Evolutionary conservation across 2,329 filamentous ascomycete genomes (phyloP).

Genomic region (Macrophomina tecta): DNA sequence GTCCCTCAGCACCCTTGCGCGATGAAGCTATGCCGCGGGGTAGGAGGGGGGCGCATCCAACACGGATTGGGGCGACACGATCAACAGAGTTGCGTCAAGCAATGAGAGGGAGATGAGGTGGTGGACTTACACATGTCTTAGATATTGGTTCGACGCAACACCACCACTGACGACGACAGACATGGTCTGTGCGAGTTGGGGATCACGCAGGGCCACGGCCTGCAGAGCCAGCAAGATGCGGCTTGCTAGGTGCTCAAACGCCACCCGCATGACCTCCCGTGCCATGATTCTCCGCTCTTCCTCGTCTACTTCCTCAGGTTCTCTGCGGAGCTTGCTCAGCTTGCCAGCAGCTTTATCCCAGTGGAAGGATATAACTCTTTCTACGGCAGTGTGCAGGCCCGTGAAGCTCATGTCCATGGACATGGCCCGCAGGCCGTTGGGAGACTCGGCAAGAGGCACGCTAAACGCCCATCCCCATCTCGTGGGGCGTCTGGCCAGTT

Average conservation of each 20-base stretch:
- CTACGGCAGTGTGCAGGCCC: slow-evolving; percentile 70
- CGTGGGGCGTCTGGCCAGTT: slow-evolving; percentile 54
- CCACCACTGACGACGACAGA: slow-evolving; percentile 85
- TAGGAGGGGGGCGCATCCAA: neutral
- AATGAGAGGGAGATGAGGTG: neutral
- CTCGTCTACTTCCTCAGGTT: slow-evolving; percentile 52
- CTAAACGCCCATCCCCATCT: slow-evolving; percentile 71
- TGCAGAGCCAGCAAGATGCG: slow-evolving; percentile 75
- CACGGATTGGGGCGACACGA: slow-evolving; percentile 6
- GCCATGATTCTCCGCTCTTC: slow-evolving; percentile 73
- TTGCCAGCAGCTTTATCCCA: slow-evolving; percentile 39
- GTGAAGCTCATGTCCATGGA: slow-evolving; percentile 62
- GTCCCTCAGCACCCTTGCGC: neutral
- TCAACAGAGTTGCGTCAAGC: slow-evolving; percentile 29
- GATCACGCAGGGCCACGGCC: slow-evolving; percentile 30
- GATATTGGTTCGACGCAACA: slow-evolving; percentile 83
- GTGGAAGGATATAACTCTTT: slow-evolving; percentile 58
- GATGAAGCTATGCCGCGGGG: neutral
- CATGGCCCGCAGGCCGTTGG: slow-evolving; percentile 41
- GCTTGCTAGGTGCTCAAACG: slow-evolving; percentile 85
- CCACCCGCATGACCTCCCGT: slow-evolving; percentile 74
- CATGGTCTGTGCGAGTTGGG: slow-evolving; percentile 47
- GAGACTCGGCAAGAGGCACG: slow-evolving; percentile 66
- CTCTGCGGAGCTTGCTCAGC: slow-evolving; percentile 39
- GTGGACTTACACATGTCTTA: slow-evolving; percentile 65